Conservation (phyloP, 441 rosid genomes). For the Syzygium malaccense region DNA sequence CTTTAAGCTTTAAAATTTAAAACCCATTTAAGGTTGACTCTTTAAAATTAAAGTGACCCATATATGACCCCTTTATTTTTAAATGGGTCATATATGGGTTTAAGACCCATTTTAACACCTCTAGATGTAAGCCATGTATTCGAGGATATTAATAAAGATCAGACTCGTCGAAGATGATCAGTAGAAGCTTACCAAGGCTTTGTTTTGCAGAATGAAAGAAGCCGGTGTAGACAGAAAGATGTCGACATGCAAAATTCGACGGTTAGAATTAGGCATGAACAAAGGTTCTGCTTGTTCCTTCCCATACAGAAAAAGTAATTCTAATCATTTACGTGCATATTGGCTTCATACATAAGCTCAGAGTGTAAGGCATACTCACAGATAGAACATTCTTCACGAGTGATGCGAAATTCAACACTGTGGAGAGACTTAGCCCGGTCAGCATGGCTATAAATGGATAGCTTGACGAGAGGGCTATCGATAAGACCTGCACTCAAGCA, state of each 20-base stretch:
- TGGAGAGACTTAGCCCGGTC: constrained; percentile 35
- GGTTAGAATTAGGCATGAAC: not conserved
- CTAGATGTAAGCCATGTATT: not conserved
- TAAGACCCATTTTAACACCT: too few species aligned
- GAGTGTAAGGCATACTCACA: constrained; percentile 27
- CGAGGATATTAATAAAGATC: not conserved
- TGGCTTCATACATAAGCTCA: not conserved
- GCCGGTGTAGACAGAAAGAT: constrained; percentile 5
- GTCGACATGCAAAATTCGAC: not conserved
- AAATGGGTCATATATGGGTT: too few species aligned
- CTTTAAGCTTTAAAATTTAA: too few species aligned
- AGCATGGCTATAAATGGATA: constrained; percentile 55
- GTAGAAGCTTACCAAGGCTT: constrained; percentile 7
- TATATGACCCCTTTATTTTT: too few species aligned
- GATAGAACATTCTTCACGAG: constrained; percentile 49
- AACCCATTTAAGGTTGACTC: too few species aligned
- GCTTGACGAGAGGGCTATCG: constrained; percentile 40
- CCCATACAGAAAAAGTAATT: not conserved
- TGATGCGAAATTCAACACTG: constrained; percentile 53
- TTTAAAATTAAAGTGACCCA: too few species aligned
- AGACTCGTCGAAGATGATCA: not conserved
- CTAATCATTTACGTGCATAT: not conserved
- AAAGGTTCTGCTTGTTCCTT: not conserved
- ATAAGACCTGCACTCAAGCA: constrained; percentile 33
- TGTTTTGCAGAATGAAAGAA: constrained; percentile 10